A percentile compares a stretch with the other conserved stretches of the same genome.
phyloP scores from a whole-genome alignment of 1,139 yeast genomes.

The Meyerozyma smithsonii region DNA sequence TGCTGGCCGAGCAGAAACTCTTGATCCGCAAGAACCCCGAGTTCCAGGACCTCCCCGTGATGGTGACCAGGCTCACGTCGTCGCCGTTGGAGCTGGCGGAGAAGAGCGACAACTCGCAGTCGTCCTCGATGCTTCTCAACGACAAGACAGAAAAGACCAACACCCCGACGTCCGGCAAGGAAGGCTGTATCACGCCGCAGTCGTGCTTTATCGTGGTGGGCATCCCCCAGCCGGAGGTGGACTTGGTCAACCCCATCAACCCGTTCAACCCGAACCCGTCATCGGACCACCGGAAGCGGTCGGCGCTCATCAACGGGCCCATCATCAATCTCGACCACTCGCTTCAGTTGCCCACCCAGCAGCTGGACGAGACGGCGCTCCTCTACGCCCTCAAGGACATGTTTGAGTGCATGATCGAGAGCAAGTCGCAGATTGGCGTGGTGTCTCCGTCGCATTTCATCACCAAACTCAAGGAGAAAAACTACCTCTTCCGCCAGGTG shows the following conservation, averaged over 20 bases:
- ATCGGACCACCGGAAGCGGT: slow-evolving; percentile 73
- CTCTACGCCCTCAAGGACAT: slow-evolving; percentile 77
- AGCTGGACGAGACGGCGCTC: slow-evolving; percentile 50
- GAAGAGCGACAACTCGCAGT: slow-evolving; percentile 31
- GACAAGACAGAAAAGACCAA: slow-evolving; percentile 26
- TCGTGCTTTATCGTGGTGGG: slow-evolving; percentile 39
- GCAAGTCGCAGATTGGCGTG: slow-evolving; percentile 67
- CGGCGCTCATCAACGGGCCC: slow-evolving; percentile 81
- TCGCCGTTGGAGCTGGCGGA: slow-evolving; percentile 10
- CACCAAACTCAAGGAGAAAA: slow-evolving; percentile 71
- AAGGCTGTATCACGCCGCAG: slow-evolving; percentile 20
- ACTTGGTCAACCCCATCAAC: slow-evolving; percentile 31
- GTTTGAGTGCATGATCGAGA: slow-evolving; percentile 79
- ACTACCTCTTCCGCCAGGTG: slow-evolving; percentile 77
- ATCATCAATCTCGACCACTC: slow-evolving; percentile 75
- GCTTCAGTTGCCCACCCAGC: slow-evolving; percentile 34
- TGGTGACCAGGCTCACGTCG: slow-evolving; percentile 34
- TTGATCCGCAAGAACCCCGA: slow-evolving; percentile 27
- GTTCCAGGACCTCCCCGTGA: slow-evolving; percentile 29
- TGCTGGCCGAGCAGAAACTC: slow-evolving; percentile 33
- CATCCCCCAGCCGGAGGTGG: slow-evolving; percentile 40
- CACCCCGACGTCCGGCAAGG: slow-evolving; percentile 15
- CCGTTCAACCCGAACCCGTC: slow-evolving; percentile 50
- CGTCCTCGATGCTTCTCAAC: slow-evolving; percentile 33
- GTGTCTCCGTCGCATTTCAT: slow-evolving; percentile 78